These are phyloP conservation scores for Vicia villosa DNA, from an alignment of 306 rosid genomes.

Conservation along the genomic window DNA sequence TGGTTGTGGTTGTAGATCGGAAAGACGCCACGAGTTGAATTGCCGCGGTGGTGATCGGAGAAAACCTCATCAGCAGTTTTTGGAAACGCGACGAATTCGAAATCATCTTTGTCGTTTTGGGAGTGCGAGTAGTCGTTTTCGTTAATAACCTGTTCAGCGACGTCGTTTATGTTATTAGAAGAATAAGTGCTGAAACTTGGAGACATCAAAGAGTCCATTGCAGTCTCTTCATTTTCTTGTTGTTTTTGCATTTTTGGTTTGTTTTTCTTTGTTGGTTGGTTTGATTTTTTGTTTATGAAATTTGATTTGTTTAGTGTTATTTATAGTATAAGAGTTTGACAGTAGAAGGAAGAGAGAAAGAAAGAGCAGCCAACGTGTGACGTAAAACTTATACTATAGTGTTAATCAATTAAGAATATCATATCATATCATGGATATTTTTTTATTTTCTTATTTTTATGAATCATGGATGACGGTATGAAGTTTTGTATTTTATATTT, in stretches of 20 bases:
- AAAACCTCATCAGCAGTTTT: constrained; percentile 32
- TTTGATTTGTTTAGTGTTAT: not conserved
- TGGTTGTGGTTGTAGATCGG: constrained; percentile 58
- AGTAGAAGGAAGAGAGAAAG: not conserved
- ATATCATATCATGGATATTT: too few relatives aligned
- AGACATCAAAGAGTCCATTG: constrained; percentile 33
- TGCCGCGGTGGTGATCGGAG: constrained; percentile 8
- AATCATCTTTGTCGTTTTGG: constrained; percentile 27
- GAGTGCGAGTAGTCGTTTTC: not conserved
- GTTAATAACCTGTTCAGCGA: constrained; percentile 27
- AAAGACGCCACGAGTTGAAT: constrained; percentile 44
- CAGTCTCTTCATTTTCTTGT: not conserved
- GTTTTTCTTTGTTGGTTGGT: not conserved
- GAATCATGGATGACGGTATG: constrained; percentile 4
- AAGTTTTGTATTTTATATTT: not conserved
- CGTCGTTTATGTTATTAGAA: constrained; percentile 17
- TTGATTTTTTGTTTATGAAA: not conserved
- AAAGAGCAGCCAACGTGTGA: not conserved
- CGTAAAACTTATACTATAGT: not conserved
- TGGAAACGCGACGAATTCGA: constrained; percentile 67
- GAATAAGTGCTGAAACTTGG: constrained; percentile 56
- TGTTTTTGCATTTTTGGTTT: constrained; percentile 25
- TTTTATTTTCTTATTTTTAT: too few relatives aligned
- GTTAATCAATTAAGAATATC: not conserved
- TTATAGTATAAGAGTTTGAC: not conserved